phyloP scores from a whole-genome alignment of 2,329 filamentous ascomycete genomes.

The Ophiognomonia clavigignenti-juglandacearum region DNA sequence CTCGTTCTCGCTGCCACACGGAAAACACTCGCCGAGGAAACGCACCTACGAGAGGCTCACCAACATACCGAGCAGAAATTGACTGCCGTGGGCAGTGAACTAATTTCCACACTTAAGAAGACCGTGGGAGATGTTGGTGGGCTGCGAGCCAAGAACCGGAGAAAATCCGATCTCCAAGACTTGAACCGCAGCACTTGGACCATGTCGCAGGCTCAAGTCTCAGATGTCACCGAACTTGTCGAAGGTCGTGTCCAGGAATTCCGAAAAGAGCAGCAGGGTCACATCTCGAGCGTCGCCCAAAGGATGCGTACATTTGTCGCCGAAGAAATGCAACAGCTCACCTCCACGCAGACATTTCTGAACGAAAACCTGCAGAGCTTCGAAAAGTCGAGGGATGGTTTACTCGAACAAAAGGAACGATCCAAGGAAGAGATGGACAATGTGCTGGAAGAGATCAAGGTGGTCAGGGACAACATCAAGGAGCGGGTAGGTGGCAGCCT shows the following conservation, averaged over 20 bases:
- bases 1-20: slow-evolving; percentile 74
- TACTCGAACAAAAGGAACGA: slow-evolving; percentile 61
- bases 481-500: slow-evolving; percentile 78
- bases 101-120: slow-evolving; percentile 71
- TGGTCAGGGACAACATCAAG: slow-evolving; percentile 85
- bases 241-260: slow-evolving; percentile 72
- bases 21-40: slow-evolving; percentile 74
- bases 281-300: slow-evolving; percentile 62
- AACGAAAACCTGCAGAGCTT: slow-evolving; percentile 66
- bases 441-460: slow-evolving; percentile 88
- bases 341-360: slow-evolving; percentile 65
- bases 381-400: slow-evolving; percentile 59
- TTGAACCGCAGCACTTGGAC: slow-evolving; percentile 77
- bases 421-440: slow-evolving; percentile 83
- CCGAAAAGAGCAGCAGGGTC: slow-evolving; percentile 63
- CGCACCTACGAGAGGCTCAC: slow-evolving; percentile 74
- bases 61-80: slow-evolving; percentile 78
- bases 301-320: slow-evolving; percentile 75
- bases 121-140: slow-evolving; percentile 78
- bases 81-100: slow-evolving; percentile 64
- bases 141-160: slow-evolving; percentile 78
- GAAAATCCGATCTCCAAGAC: slow-evolving; percentile 78
- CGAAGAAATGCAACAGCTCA: slow-evolving; percentile 67
- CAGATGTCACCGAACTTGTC: slow-evolving; percentile 70
- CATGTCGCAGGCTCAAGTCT: slow-evolving; percentile 69